Base-by-base conservation (phyloP, 1,284 basidiomycete species). In the Heterobasidion irregulare region DNA sequence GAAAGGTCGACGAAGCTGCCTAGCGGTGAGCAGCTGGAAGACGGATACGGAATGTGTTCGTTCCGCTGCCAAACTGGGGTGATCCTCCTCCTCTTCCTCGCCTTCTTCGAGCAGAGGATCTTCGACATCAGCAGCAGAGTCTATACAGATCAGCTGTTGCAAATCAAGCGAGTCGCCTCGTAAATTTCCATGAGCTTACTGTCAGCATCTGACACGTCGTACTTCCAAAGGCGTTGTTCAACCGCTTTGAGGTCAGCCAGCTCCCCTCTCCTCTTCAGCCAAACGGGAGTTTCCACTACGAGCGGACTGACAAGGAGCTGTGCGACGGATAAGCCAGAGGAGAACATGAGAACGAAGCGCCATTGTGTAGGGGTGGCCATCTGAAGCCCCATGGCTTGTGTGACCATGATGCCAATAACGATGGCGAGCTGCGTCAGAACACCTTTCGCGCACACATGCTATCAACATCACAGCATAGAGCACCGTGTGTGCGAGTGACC, bases 361-460 rank as follows among this genome's bases (percentile, higher is more conserved):
- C 92, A 95, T 47, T 75, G 67, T 26, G 72, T 75, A 0, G 84
- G 82, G 8, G 79, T 81, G 5, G 88, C 82, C 52, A 88, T 72
- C 52, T 71, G 70, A 36, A 90, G 70, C 10, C 88, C 87, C 58
- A 84, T 69, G 13, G 77, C 64, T 66, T 94, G 92, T 0, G 90
- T 87, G 26, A 81, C 68, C 76, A 92, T 86, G 59, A 95, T 88
- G 18, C 92, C 92, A 47, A 90, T 65, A 36, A 94, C 91, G 63
- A 94, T 91, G 33, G 81, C 86, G 41, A 95, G 73, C 65, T 95
- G 94, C n/a, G 92, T 93, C 43, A 95, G 75, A 26, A 94, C 89
- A 33, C 93, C 92, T 80, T 69, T n/a, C 26, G 48, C 26, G 34
- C 19, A 41, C n/a, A 41, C 57, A 53, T 56, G 55, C 10, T 41